Evolutionary conservation across 768 basidiomycete species (phyloP).

Genomic region (Trametes cubensis): DNA sequence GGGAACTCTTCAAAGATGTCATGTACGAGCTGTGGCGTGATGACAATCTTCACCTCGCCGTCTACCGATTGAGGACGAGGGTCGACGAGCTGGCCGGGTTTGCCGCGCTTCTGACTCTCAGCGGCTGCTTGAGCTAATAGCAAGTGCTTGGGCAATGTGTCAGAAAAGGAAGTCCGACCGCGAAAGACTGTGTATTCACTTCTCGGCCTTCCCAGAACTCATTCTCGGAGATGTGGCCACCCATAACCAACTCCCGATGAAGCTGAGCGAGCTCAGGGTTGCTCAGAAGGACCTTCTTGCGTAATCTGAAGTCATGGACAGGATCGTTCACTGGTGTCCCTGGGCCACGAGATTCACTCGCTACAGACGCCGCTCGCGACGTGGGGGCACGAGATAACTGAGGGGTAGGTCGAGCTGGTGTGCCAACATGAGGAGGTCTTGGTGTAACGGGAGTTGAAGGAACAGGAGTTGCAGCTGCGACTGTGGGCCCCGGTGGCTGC

Average conservation of each 20-base stretch:
- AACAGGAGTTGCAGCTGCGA: constrained; percentile 17
- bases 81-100: constrained; percentile 83
- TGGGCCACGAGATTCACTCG: constrained; percentile 49
- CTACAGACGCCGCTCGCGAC: constrained; percentile 66
- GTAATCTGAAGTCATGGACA: constrained; percentile 67
- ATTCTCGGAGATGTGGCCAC: constrained; percentile 81
- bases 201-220: constrained; percentile 99
- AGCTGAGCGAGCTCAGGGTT: constrained; percentile 78
- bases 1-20: constrained; percentile 99
- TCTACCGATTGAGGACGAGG: constrained; percentile 85
- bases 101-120: constrained; percentile 77
- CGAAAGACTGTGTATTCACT: constrained; percentile 46
- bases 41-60: constrained; percentile 86
- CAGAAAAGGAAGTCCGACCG: constrained; percentile 26
- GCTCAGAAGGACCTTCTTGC: constrained; percentile 78
- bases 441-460: constrained; percentile 37
- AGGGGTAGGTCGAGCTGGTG: constrained; percentile 31
- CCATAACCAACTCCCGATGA: constrained; percentile 87
- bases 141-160: constrained; percentile 57
- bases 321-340: constrained; percentile 62
- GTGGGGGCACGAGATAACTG: constrained; percentile 49
- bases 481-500: constrained; percentile 5
- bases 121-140: constrained; percentile 74
- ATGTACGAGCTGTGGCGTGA: constrained; percentile 88
- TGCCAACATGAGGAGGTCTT: constrained; percentile 23